Conservation (phyloP, 768 basidiomycete genomes). For the Termitomyces sp. region DNA sequence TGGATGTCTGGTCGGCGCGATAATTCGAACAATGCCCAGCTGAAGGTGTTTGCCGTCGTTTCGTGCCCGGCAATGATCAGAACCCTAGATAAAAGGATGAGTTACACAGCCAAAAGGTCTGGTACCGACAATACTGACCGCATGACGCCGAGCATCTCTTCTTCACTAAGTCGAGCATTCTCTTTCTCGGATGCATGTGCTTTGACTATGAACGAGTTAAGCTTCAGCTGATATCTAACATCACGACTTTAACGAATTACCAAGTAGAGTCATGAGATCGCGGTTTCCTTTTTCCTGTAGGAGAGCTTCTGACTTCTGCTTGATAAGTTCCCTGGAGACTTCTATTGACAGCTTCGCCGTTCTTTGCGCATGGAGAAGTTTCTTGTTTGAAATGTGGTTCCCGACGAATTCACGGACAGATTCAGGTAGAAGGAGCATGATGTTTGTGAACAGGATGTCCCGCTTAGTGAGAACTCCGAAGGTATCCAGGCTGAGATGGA, state of each 20-base stretch:
- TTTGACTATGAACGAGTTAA: slow-evolving; percentile 34
- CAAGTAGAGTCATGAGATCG: slow-evolving; percentile 43
- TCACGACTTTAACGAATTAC: slow-evolving; percentile 20
- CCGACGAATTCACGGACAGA: neutral
- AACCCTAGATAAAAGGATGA: slow-evolving; percentile 42
- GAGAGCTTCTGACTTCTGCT: slow-evolving; percentile 31
- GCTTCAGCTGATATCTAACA: neutral
- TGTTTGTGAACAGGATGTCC: neutral
- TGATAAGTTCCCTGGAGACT: slow-evolving; percentile 29
- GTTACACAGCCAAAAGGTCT: slow-evolving; percentile 20
- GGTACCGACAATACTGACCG: slow-evolving; percentile 38
- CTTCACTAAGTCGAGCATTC: slow-evolving; percentile 41
- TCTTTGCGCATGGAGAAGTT: slow-evolving; percentile 30
- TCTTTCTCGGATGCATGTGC: slow-evolving; percentile 52
- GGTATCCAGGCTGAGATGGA: neutral
- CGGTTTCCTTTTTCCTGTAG: slow-evolving; percentile 29
- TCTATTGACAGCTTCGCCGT: slow-evolving; percentile 13
- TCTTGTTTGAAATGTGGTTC: slow-evolving; percentile 28
- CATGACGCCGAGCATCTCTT: slow-evolving; percentile 51
- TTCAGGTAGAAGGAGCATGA: neutral
- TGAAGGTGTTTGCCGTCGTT: slow-evolving; percentile 55
- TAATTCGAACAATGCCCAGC: slow-evolving; percentile 64
- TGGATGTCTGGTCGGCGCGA: slow-evolving; percentile 58
- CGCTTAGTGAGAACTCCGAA: neutral
- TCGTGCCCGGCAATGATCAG: slow-evolving; percentile 57